Conservation (phyloP, 1,284 basidiomycete species). For the Melampsora americana region DNA sequence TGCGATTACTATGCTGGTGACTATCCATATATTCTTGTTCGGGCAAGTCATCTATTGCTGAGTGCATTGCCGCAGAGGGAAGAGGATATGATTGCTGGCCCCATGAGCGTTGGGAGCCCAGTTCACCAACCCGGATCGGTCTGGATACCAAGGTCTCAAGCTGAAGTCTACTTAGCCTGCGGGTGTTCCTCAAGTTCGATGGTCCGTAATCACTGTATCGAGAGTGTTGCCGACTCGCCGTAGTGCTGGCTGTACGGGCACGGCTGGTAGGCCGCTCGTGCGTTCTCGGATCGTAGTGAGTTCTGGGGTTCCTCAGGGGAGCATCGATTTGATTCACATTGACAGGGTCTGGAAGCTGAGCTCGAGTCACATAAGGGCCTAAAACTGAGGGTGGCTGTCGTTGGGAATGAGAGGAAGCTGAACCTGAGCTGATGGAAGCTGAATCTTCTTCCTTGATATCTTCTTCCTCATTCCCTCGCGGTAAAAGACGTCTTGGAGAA, state of each 20-base stretch:
- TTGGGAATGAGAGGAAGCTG: neutral
- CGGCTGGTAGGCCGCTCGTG: too few relatives aligned
- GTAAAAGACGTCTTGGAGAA: constrained; percentile 1
- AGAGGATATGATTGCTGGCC: too few relatives aligned
- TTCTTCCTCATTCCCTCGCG: neutral
- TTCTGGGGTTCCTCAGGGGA: neutral
- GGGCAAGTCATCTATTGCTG: too few relatives aligned
- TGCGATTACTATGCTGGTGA: too few relatives aligned
- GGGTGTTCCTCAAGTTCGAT: neutral
- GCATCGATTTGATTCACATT: neutral
- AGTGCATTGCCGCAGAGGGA: too few relatives aligned
- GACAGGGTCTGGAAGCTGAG: constrained; percentile 29
- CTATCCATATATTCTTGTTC: too few relatives aligned
- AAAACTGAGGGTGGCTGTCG: constrained; percentile 1
- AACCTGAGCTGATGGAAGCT: neutral
- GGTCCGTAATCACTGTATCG: neutral
- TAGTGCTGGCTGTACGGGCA: constrained; percentile 5
- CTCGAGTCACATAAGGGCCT: constrained; percentile 23
- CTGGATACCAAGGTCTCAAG: neutral
- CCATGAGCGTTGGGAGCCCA: too few relatives aligned
- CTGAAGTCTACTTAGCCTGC: neutral
- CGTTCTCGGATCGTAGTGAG: neutral
- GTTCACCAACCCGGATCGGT: too few relatives aligned
- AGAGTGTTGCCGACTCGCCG: neutral
- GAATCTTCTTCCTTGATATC: neutral